Conservation (phyloP, 495 filamentous ascomycete species). For the Xeromyces bisporus region DNA sequence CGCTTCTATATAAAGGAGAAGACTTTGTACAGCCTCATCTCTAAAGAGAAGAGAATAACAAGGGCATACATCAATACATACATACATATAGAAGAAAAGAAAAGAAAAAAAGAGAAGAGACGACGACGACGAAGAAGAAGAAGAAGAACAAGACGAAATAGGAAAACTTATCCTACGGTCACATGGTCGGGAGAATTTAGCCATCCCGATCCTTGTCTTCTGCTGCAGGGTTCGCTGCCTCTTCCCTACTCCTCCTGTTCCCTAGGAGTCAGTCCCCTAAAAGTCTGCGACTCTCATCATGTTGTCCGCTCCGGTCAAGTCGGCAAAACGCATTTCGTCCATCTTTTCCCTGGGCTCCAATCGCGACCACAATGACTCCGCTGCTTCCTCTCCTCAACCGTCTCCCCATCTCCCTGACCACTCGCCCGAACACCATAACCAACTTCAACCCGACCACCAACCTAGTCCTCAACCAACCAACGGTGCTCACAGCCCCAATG, state of each 20-base stretch:
- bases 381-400: conserved; percentile 7
- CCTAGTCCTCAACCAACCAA: not conserved
- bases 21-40: not conserved
- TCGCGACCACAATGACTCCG: conserved; percentile 14
- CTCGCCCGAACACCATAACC: conserved; percentile 14
- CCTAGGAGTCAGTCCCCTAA: too few relatives aligned
- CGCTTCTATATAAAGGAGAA: too few relatives aligned
- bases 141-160: not conserved
- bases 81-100: not conserved
- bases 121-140: not conserved
- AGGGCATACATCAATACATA: not conserved
- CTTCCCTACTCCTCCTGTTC: too few relatives aligned
- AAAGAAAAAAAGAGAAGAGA: not conserved
- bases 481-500: too few relatives aligned
- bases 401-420: conserved; percentile 4
- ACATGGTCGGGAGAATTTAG: too few relatives aligned
- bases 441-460: conserved; percentile 10
- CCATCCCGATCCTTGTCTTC: too few relatives aligned
- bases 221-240: too few relatives aligned
- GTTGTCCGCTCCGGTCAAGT: conserved; percentile 32
- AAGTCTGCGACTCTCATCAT: conserved; percentile 15
- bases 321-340: conserved; percentile 33
- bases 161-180: not conserved
- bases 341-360: conserved; percentile 27
- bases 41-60: not conserved